These are phyloP conservation scores for Arthrobotrys conoides DNA, from an alignment of 2,329 filamentous ascomycete genomes.

Conservation along the genomic window DNA sequence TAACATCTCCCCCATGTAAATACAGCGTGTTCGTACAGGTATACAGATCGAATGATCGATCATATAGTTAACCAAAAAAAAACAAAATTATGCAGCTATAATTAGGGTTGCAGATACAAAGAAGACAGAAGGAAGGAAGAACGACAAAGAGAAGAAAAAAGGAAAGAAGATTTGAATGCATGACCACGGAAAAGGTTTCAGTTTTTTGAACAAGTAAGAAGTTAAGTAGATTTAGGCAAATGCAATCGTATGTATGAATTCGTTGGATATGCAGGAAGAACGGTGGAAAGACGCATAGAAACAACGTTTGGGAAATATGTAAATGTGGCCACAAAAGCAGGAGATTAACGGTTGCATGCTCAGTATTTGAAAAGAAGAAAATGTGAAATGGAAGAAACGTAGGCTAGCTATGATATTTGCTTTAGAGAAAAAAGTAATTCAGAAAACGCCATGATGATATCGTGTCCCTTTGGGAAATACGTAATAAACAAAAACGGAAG, in stretches of 20 bases:
- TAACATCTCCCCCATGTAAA: conserved; percentile 24
- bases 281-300: neutral
- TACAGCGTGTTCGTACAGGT: conserved; percentile 17
- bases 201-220: conserved; percentile 21
- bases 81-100: conserved; percentile 1
- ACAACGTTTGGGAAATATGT: neutral
- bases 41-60: conserved; percentile 2
- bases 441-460: conserved; percentile 19
- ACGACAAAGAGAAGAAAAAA: neutral
- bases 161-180: conserved; percentile 20
- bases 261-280: conserved; percentile 11
- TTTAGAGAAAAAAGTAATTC: neutral
- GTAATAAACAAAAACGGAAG: conserved; percentile 9
- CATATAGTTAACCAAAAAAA: neutral
- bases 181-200: conserved; percentile 7
- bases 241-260: conserved; percentile 16
- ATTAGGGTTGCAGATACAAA: conserved; percentile 7
- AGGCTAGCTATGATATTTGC: conserved; percentile 7
- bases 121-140: neutral
- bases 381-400: neutral
- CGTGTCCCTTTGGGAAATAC: conserved; percentile 8
- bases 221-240: conserved; percentile 11
- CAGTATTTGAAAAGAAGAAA: neutral
- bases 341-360: conserved; percentile 5
- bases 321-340: conserved; percentile 18